Evolutionary conservation across 441 rosid species (phyloP).

Genomic region (Geranium incanum): DNA sequence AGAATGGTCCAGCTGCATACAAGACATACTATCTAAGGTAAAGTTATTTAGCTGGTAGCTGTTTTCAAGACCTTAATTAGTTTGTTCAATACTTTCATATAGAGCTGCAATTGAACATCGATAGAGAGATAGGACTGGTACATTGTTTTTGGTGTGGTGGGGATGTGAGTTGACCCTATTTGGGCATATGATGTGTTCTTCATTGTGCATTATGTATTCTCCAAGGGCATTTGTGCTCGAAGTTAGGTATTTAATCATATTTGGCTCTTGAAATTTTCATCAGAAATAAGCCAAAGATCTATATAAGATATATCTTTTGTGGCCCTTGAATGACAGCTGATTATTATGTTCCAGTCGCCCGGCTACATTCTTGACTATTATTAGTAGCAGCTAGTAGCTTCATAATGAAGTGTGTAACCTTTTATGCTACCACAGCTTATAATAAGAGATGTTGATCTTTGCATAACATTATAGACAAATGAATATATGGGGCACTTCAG

Average conservation of each 20-base stretch:
- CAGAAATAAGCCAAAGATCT: slow-evolving; percentile 1
- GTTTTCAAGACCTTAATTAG: neutral
- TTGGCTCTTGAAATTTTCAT: neutral
- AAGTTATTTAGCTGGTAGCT: slow-evolving; percentile 15
- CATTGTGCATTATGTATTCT: neutral
- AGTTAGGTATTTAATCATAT: neutral
- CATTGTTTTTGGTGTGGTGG: neutral
- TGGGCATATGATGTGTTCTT: neutral
- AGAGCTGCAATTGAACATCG: neutral
- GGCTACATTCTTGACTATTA: slow-evolving; percentile 2
- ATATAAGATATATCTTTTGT: neutral
- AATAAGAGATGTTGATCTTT: neutral
- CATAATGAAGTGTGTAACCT: neutral
- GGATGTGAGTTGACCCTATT: neutral
- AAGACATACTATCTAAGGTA: slow-evolving; percentile 72
- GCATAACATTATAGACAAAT: slow-evolving; percentile 56
- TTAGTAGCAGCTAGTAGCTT: neutral
- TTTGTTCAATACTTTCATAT: neutral
- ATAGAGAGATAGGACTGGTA: neutral
- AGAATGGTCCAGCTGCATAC: slow-evolving; percentile 84
- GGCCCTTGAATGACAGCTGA: neutral
- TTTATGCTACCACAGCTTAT: neutral
- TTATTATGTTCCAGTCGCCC: neutral
- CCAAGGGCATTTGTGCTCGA: neutral
- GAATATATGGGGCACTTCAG: slow-evolving; percentile 81